Conservation (phyloP, 129 eudicot species). For the Glebionis coronaria region DNA sequence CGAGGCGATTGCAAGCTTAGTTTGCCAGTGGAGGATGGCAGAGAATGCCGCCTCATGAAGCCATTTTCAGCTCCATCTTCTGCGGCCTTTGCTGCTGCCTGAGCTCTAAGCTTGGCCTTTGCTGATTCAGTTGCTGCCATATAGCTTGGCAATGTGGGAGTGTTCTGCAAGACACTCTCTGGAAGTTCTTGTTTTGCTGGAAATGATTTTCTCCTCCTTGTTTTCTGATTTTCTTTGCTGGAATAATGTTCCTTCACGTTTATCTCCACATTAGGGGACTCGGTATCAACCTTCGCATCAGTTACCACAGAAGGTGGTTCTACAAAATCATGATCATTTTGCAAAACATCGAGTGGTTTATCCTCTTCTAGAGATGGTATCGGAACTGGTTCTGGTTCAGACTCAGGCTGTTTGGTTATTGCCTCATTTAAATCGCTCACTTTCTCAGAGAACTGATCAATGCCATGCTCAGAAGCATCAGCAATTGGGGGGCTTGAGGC, state of each 20-base stretch:
- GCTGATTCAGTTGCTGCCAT: constrained; percentile 91
- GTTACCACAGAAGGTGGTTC: constrained; percentile 25
- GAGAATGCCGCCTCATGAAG: constrained; percentile 69
- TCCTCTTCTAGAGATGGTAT: constrained; percentile 22
- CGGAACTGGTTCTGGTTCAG: constrained; percentile 21
- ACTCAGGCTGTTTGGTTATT: constrained; percentile 24
- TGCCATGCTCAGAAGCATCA: constrained; percentile 31
- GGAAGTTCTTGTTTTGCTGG: constrained; percentile 60
- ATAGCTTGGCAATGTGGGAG: constrained; percentile 74
- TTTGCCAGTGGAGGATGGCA: constrained; percentile 73
- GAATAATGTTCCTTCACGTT: constrained; percentile 44
- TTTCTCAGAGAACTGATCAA: constrained; percentile 39
- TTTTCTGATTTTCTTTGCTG: constrained; percentile 49
- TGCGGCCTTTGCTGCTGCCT: constrained; percentile 38
- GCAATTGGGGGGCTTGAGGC: constrained; percentile 1
- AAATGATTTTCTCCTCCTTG: constrained; percentile 63
- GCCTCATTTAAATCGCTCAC: constrained; percentile 21
- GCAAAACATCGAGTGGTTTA: constrained; percentile 30
- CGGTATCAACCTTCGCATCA: constrained; percentile 28
- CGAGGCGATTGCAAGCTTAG: constrained; percentile 61
- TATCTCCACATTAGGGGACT: constrained; percentile 33
- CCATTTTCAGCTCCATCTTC: constrained; percentile 70
- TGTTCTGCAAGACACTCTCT: constrained; percentile 53
- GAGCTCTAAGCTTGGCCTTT: constrained; percentile 84
- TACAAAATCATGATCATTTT: constrained; percentile 25